These are phyloP conservation scores for Aspergillus versicolor DNA, from an alignment of 2,329 filamentous ascomycete genomes.

Conservation along the genomic window DNA sequence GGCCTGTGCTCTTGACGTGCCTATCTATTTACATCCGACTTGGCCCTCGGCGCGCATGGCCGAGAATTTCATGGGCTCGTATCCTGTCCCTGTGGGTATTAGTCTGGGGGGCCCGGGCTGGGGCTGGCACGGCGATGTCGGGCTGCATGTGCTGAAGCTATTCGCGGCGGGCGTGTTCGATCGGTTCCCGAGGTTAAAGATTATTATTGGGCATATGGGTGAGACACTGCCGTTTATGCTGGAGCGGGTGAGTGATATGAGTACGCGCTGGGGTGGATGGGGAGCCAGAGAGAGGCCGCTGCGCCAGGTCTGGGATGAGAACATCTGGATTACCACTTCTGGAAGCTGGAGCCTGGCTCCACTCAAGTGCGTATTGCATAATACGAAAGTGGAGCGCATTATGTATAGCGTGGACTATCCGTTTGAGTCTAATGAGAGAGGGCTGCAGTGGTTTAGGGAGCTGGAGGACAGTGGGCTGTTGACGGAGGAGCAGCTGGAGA, in stretches of 20 bases:
- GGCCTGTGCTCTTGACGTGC: constrained; percentile 56
- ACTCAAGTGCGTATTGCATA: constrained; percentile 8
- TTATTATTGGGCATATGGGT: constrained; percentile 56
- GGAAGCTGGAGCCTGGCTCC: constrained; percentile 9
- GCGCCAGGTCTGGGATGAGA: constrained; percentile 47
- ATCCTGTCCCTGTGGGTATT: constrained; percentile 20
- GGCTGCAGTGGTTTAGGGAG: constrained; percentile 49
- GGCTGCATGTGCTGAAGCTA: constrained; percentile 40
- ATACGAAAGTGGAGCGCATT: constrained; percentile 4
- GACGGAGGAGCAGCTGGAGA: constrained; percentile 48
- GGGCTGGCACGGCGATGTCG: constrained; percentile 41
- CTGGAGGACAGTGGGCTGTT: constrained; percentile 52
- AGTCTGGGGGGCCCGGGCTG: constrained; percentile 26
- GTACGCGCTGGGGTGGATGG: constrained; percentile 3
- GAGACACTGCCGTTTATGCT: constrained; percentile 57
- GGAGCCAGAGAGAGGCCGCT: constrained; percentile 29
- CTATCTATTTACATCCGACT: constrained; percentile 61
- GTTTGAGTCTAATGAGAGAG: constrained; percentile 52
- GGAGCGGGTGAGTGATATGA: constrained; percentile 35
- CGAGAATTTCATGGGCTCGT: constrained; percentile 39
- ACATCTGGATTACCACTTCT: constrained; percentile 15
- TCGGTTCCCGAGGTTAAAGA: constrained; percentile 52
- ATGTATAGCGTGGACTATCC: constrained; percentile 34
- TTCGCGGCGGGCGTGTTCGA: constrained; percentile 58
- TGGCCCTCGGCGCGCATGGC: constrained; percentile 35